Base-by-base conservation (phyloP, 1,284 basidiomycete genomes). In the Cutaneotrichosporon curvatum region DNA sequence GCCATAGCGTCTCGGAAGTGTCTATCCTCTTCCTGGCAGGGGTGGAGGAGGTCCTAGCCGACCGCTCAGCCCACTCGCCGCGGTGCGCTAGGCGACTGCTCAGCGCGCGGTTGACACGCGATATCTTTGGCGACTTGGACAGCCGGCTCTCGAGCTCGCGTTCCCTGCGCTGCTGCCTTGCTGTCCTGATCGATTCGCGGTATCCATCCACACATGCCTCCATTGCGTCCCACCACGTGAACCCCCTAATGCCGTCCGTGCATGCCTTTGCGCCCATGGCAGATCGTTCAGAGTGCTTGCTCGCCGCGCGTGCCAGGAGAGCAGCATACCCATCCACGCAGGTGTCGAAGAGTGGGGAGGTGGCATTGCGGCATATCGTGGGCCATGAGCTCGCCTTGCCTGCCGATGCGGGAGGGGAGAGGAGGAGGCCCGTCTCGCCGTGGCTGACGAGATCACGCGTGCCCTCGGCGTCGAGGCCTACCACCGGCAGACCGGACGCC, bases 201-300 rank as follows among this genome's bases (percentile, higher is more conserved):
- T 78, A 79, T 5, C 76, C 74, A 41, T 75, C 73, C 8, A 78
- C 76, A 47, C 76, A 74, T 31, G 68, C 63, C 61, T 77, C 76
- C 76, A 78, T 78, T 2, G 77, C 77, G 52, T 74, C 74, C 71
- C 73, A 75, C 77, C 77, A 79, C 2, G 75, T 76, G 43, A 70
- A 71, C 7, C 73, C 67, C 42, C 62, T 45, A 37, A 70, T 62
- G n/a, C 62, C 74, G 40, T 68, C 69, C 33, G 70, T 70, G 40
- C 59, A 62, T 0, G 71, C 76, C 19, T 51, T 62, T 43, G 53
- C 48, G 12, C 71, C 68, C 76, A 79, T 78, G 16, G 59, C 55
- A 2, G 53, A 55, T n/a, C 76, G 63, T 28, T 66, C 52, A 2
- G 59, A 59, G 15, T 65, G 63, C 40, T 75, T 65, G 3, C 58